These are phyloP conservation scores for Fusarium sp. DNA, from an alignment of 2,329 filamentous ascomycete species.

Conservation along the genomic window DNA sequence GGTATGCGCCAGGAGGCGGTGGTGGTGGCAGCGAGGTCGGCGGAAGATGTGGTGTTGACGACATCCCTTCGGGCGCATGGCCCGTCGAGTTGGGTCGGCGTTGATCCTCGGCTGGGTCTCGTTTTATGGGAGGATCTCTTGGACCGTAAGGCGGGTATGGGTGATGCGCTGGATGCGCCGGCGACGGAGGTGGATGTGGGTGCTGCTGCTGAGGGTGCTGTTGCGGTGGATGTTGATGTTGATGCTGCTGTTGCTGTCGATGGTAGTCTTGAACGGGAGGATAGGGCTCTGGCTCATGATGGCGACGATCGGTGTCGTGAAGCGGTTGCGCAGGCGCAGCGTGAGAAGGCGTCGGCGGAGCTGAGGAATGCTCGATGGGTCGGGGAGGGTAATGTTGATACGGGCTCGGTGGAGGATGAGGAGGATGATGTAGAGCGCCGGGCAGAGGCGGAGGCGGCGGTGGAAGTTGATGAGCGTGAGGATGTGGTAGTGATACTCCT, in stretches of 20 bases:
- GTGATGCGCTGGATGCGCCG: conserved; percentile 49
- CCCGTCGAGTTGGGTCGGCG: conserved; percentile 63
- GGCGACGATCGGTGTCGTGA: conserved; percentile 60
- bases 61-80: conserved; percentile 49
- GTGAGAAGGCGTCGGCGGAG: conserved; percentile 42
- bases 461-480: conserved; percentile 45
- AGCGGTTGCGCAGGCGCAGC: conserved; percentile 45
- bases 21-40: conserved; percentile 45
- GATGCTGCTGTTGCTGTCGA: conserved; percentile 40
- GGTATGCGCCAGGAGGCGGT: conserved; percentile 47
- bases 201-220: conserved; percentile 26
- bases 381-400: conserved; percentile 52
- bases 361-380: conserved; percentile 45
- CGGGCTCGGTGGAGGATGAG: conserved; percentile 45
- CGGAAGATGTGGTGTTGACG: conserved; percentile 45
- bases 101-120: conserved; percentile 61
- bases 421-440: conserved; percentile 42
- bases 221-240: conserved; percentile 12
- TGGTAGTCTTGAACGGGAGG: conserved; percentile 64
- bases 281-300: conserved; percentile 64
- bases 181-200: conserved; percentile 49
- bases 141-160: conserved; percentile 55
- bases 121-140: conserved; percentile 64
- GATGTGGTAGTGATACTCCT: conserved; percentile 56
- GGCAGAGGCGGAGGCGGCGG: conserved; percentile 42